Evolutionary conservation across 169 alveolate species (phyloP).

Genomic region (Babesia sp.): DNA sequence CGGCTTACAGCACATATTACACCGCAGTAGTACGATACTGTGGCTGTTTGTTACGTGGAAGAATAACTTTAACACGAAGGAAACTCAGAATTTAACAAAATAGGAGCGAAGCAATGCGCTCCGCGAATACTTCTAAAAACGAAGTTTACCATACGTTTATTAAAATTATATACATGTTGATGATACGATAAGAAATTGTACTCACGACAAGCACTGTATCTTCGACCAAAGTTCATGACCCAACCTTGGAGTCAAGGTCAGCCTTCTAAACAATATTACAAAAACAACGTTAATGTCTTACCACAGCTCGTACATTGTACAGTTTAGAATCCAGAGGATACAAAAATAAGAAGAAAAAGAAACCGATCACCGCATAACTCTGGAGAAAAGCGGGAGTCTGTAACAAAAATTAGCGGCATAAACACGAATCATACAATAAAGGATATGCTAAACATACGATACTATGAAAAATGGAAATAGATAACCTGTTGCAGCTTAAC

Average conservation of each 20-base stretch:
- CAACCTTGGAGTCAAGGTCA: slow-evolving; percentile 56
- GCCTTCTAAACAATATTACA: slow-evolving; percentile 31
- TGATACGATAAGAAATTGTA: not conserved
- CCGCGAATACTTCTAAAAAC: not conserved
- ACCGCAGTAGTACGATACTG: too few species aligned
- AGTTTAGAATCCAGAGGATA: slow-evolving; percentile 57
- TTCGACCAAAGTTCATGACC: slow-evolving; percentile 4
- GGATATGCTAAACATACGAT: not conserved
- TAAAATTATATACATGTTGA: not conserved
- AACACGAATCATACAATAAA: not conserved
- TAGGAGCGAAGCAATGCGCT: too few species aligned
- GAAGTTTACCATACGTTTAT: not conserved
- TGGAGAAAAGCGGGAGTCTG: slow-evolving; percentile 52
- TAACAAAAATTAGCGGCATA: not conserved
- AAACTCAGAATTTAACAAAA: too few species aligned
- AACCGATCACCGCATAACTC: slow-evolving; percentile 15
- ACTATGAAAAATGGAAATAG: not conserved
- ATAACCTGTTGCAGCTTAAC: not conserved
- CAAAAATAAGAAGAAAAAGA: slow-evolving; percentile 28
- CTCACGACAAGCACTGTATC: not conserved
- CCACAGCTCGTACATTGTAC: slow-evolving; percentile 46
- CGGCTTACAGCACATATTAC: too few species aligned
- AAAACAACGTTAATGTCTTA: not conserved
- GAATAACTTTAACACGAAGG: too few species aligned
- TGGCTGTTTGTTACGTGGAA: too few species aligned